Percentiles rank a stretch among this genome's conserved stretches.
phyloP scores from a whole-genome alignment of 2,329 filamentous ascomycete species.

The Talaromyces sp. region DNA sequence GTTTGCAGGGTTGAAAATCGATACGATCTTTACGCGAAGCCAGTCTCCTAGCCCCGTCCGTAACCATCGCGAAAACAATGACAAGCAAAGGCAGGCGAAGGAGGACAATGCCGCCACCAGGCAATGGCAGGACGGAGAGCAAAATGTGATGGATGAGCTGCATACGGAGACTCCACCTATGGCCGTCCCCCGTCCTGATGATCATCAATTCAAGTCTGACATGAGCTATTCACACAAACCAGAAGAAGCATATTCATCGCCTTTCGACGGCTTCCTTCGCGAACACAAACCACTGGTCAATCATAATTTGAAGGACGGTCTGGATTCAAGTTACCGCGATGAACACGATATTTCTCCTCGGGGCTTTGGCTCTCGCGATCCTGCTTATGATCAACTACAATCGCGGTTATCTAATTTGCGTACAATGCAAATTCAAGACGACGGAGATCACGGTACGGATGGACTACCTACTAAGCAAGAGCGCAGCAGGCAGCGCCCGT shows the following conservation, averaged over 20 bases:
- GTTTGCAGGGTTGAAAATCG: constrained; percentile 33
- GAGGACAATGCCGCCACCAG: constrained; percentile 20
- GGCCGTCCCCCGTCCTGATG: constrained; percentile 38
- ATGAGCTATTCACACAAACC: constrained; percentile 33
- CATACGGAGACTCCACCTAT: constrained; percentile 42
- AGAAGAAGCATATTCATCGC: constrained; percentile 31
- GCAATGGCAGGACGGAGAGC: constrained; percentile 36
- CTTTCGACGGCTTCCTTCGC: constrained; percentile 38
- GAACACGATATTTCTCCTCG: constrained; percentile 35
- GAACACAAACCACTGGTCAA: constrained; percentile 37
- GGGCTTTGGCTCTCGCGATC: constrained; percentile 22
- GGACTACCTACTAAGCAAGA: constrained; percentile 17
- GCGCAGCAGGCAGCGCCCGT: constrained; percentile 19
- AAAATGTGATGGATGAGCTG: constrained; percentile 32
- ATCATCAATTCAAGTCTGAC: constrained; percentile 24
- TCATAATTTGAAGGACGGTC: constrained; percentile 36
- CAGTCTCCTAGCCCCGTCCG: constrained; percentile 21
- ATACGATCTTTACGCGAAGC: constrained; percentile 30
- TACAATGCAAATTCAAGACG: constrained; percentile 31
- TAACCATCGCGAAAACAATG: constrained; percentile 17
- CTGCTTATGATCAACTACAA: constrained; percentile 23
- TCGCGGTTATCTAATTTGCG: constrained; percentile 30
- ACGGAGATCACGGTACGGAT: constrained; percentile 18
- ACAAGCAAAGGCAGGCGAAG: neutral
- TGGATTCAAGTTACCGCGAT: constrained; percentile 35